phyloP scores from a whole-genome alignment of 2,329 filamentous ascomycete species.

The Trichoderma lentiforme region DNA sequence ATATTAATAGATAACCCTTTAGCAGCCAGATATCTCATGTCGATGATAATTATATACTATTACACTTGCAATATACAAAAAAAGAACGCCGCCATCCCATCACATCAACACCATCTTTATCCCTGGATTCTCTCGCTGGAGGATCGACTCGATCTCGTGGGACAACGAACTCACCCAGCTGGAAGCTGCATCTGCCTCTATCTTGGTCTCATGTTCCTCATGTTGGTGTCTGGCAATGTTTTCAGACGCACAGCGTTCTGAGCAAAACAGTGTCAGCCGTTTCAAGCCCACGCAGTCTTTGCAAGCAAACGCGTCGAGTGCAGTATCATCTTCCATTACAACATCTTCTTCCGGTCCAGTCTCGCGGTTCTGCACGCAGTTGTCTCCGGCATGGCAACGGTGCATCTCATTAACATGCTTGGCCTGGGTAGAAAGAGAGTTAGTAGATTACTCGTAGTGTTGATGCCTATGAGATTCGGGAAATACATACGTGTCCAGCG shows the following conservation, averaged over 20 bases:
- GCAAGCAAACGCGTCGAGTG: conserved; percentile 36
- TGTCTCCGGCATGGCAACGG: conserved; percentile 40
- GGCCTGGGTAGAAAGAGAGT: conserved; percentile 31
- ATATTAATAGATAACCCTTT: neutral
- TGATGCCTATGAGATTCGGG: too few species aligned
- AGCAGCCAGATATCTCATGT: neutral
- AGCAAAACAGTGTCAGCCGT: conserved; percentile 41
- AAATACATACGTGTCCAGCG: conserved; percentile 40
- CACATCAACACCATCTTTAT: conserved; percentile 28
- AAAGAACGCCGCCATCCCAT: neutral
- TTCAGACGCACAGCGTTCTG: conserved; percentile 38
- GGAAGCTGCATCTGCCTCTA: conserved; percentile 24
- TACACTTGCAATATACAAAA: neutral
- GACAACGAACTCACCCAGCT: conserved; percentile 25
- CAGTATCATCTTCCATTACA: conserved; percentile 38
- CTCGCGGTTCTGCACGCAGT: conserved; percentile 37
- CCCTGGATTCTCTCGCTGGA: conserved; percentile 34
- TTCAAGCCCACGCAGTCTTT: conserved; percentile 40
- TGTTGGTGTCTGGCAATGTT: conserved; percentile 42
- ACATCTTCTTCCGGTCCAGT: conserved; percentile 35
- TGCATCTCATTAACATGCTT: conserved; percentile 39
- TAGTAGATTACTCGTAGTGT: conserved; percentile 20
- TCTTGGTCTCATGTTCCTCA: conserved; percentile 30
- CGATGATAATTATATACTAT: neutral
- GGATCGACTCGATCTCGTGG: conserved; percentile 27